These are phyloP conservation scores for Leavenworthia alabamica DNA, from an alignment of 345 rosid species.

Conservation along the genomic window DNA sequence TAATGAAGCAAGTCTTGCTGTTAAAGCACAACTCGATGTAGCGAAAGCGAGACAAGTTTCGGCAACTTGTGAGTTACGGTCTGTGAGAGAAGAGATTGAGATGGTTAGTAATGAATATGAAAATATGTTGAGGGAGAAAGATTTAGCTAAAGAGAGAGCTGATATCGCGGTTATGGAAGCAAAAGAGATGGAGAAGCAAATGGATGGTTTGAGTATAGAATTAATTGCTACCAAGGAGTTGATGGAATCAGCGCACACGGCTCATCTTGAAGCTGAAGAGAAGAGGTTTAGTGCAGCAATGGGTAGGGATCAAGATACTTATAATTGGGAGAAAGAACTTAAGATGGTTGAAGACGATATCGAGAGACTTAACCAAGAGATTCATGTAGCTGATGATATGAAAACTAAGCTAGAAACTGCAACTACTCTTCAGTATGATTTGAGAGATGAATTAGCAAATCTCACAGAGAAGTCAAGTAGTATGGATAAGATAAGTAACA, in stretches of 20 bases:
- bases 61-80: slow-evolving; percentile 56
- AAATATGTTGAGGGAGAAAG: slow-evolving; percentile 54
- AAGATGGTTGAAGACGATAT: slow-evolving; percentile 84
- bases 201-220: slow-evolving; percentile 86
- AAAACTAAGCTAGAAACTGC: slow-evolving; percentile 63
- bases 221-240: slow-evolving; percentile 73
- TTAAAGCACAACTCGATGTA: slow-evolving; percentile 86
- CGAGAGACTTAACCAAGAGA: slow-evolving; percentile 60
- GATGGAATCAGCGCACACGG: slow-evolving; percentile 76
- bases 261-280: slow-evolving; percentile 92
- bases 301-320: slow-evolving; percentile 75
- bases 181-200: slow-evolving; percentile 68
- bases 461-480: slow-evolving; percentile 38
- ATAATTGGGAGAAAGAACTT: slow-evolving; percentile 80
- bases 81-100: slow-evolving; percentile 65
- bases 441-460: slow-evolving; percentile 68
- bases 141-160: slow-evolving; percentile 56
- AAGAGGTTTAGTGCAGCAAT: slow-evolving; percentile 70
- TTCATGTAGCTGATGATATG: slow-evolving; percentile 57
- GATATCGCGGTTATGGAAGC: slow-evolving; percentile 59
- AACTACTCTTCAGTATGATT: slow-evolving; percentile 54
- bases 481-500: slow-evolving; percentile 17
- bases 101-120: slow-evolving; percentile 48
- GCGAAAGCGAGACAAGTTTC: slow-evolving; percentile 71
- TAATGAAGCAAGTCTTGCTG: slow-evolving; percentile 81